Base-by-base conservation (phyloP, 345 rosid species). In the Arabis alpina region DNA sequence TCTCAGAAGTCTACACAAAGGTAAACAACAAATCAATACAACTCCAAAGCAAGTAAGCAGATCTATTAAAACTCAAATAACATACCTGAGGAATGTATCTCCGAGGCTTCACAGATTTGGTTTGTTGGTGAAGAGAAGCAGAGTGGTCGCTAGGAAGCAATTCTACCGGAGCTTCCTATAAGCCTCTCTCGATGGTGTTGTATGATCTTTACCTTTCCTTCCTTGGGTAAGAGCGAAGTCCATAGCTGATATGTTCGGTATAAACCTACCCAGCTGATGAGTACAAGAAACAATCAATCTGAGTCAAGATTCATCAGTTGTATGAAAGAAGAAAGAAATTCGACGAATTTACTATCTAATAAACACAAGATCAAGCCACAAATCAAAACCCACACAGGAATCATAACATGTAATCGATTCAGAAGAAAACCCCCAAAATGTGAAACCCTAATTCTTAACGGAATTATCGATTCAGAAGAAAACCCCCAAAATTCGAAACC, bases 211-310 rank as follows among this genome's bases (percentile, higher is more conserved):
- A 7, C 64, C 82, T 68, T 80, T 89, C 34, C 44, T 55, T 0
- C 85, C 88, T 58, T 83, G 87, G 0, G 84, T 85, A 8, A 86
- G 65, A 80, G 87, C 87, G 32, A 83, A 74, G 66, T 90, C 86
- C 84, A 88, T 90, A 1, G 94, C 97, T 13, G 94, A 81, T 36
- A 92, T 64, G 57, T 88, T 90, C 0, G 97, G 92, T 13, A 90
- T 90, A 56, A 88, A 90, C 3, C 94, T 81, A 61, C 88, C 97
- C 77, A 84, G 64, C 93, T 85, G 83, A 0, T 34, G 6, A 8
- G 15, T 32, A 59, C 39, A 28, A 61, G 40, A 14, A n/a, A n/a
- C n/a, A n/a, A n/a, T n/a, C n/a, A n/a, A n/a, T n/a, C n/a, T n/a
- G n/a, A n/a, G n/a, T n/a, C 5, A 5, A 30, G 34, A 30, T 30